A percentile compares a stretch with the other conserved stretches of the same genome.
Conservation (phyloP, 2,329 filamentous ascomycete species). For the Boeremia exigua region DNA sequence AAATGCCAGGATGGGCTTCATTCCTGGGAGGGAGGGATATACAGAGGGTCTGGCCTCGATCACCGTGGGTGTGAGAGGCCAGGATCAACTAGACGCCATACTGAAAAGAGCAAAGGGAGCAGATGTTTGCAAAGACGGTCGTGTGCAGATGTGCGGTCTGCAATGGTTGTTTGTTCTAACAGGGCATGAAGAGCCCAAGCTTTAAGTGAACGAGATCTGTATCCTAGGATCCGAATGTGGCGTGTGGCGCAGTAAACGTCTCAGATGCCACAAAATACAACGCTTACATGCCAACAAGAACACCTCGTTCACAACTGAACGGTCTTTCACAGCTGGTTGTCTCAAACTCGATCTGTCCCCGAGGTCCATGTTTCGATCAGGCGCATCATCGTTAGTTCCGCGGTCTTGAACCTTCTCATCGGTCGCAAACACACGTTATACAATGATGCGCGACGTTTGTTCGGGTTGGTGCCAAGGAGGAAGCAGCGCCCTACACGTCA, state of each 20-base stretch:
- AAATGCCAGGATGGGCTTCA: slow-evolving; percentile 46
- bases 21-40: slow-evolving; percentile 40
- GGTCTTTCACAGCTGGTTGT: too few relatives aligned
- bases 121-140: slow-evolving; percentile 41
- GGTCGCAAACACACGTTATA: too few relatives aligned
- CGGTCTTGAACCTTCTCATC: too few relatives aligned
- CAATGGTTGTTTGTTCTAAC: slow-evolving; percentile 47
- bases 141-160: slow-evolving; percentile 48
- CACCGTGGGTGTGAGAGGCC: slow-evolving; percentile 48
- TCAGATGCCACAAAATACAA: background rate
- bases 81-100: slow-evolving; percentile 40
- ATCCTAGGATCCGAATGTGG: too few relatives aligned
- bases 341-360: too few relatives aligned
- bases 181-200: slow-evolving; percentile 22
- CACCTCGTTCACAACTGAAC: too few relatives aligned
- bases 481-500: too few relatives aligned
- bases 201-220: slow-evolving; percentile 18
- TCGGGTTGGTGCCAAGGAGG: too few relatives aligned
- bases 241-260: background rate
- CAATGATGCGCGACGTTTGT: too few relatives aligned
- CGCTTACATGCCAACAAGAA: background rate
- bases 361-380: too few relatives aligned
- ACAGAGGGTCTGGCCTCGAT: slow-evolving; percentile 49
- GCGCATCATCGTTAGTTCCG: too few relatives aligned
- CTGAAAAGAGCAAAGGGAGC: slow-evolving; percentile 38